A percentile compares a stretch with the other conserved stretches of the same genome.
Evolutionary conservation across 225 moss, liverwort and hornwort species (phyloP).

Genomic region (Straminergon stramineum): DNA sequence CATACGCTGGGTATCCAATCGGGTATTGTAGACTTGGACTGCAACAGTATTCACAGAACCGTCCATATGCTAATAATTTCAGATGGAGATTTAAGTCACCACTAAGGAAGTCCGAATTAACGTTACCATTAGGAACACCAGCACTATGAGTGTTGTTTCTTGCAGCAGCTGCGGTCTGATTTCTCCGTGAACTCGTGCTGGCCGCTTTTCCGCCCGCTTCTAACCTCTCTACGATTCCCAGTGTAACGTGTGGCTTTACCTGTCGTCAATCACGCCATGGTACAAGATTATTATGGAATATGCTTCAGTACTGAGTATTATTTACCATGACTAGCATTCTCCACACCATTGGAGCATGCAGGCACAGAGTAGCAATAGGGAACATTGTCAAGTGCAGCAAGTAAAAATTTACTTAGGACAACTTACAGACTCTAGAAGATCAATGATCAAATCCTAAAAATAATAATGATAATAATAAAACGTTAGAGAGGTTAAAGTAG

Average conservation of each 20-base stretch:
- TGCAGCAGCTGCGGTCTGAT: background rate
- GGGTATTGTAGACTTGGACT: background rate
- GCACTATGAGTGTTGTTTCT: background rate
- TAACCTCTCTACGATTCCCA: conserved; percentile 45
- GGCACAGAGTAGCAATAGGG: background rate
- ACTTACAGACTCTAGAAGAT: background rate
- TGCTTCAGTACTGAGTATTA: background rate
- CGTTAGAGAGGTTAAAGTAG: background rate
- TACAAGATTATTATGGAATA: background rate
- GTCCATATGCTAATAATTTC: conserved; percentile 31
- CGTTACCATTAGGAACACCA: conserved; percentile 5
- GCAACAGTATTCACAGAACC: conserved; percentile 24
- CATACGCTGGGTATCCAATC: background rate
- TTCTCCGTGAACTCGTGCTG: conserved; percentile 27
- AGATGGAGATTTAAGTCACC: conserved; percentile 42
- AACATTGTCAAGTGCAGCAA: background rate
- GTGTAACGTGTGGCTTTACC: conserved; percentile 2
- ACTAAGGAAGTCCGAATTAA: conserved; percentile 25
- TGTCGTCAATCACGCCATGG: background rate
- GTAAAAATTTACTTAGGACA: background rate
- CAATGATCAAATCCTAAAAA: background rate
- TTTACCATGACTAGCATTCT: background rate
- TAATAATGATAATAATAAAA: background rate
- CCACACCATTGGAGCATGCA: background rate
- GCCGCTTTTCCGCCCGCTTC: conserved; percentile 25